A percentile compares a stretch with the other conserved stretches of the same genome.
These are phyloP conservation scores for Penicillium fimorum DNA, from an alignment of 495 filamentous ascomycete genomes.

Conservation along the genomic window DNA sequence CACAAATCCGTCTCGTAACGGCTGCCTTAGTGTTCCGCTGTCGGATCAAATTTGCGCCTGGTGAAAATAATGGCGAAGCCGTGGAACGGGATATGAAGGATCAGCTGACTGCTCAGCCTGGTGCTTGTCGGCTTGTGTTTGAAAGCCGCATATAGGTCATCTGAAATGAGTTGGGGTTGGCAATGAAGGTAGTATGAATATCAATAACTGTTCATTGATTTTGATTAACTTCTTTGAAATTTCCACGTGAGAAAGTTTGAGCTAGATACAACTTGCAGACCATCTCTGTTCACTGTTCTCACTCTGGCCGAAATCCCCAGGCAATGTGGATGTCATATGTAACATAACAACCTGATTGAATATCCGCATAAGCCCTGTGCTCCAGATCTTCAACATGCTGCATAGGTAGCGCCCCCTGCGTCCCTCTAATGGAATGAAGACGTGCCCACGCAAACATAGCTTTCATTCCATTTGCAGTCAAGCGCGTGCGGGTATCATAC, in stretches of 20 bases:
- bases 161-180: not conserved
- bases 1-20: slow-evolving; percentile 40
- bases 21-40: slow-evolving; percentile 29
- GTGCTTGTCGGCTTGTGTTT: slow-evolving; percentile 15
- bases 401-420: slow-evolving; percentile 5
- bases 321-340: slow-evolving; percentile 9
- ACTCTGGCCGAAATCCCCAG: slow-evolving; percentile 3
- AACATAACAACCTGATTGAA: slow-evolving; percentile 16
- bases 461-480: slow-evolving; percentile 11
- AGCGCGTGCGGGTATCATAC: not conserved
- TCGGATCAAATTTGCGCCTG: slow-evolving; percentile 37
- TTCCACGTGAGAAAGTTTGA: not conserved
- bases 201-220: not conserved
- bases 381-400: slow-evolving; percentile 12
- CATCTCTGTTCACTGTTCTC: not conserved
- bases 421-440: slow-evolving; percentile 8
- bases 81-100: slow-evolving; percentile 41
- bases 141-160: not conserved
- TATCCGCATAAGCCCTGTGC: slow-evolving; percentile 18
- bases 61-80: slow-evolving; percentile 33
- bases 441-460: slow-evolving; percentile 16
- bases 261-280: not conserved
- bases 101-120: slow-evolving; percentile 39
- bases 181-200: not conserved
- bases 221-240: not conserved